These are phyloP conservation scores for Didymosphaeria variabile DNA, from an alignment of 2,329 filamentous ascomycete genomes.

Conservation along the genomic window DNA sequence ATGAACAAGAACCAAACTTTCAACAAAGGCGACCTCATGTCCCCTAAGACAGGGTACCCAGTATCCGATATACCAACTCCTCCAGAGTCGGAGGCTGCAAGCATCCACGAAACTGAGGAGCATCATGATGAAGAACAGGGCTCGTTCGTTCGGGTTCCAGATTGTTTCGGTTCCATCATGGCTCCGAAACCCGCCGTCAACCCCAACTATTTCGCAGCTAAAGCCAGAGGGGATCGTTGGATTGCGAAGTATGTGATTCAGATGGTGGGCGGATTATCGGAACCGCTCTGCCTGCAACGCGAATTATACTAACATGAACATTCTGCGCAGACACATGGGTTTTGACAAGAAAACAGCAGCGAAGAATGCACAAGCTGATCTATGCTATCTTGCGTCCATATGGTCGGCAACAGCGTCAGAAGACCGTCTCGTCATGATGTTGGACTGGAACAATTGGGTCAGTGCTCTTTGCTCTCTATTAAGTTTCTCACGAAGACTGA, in stretches of 20 bases:
- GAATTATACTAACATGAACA: neutral
- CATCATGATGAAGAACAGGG: neutral
- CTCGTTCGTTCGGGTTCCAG: neutral
- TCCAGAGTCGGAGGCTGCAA: conserved; percentile 4
- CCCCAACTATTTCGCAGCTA: conserved; percentile 1
- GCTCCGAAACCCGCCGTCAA: neutral
- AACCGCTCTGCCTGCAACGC: neutral
- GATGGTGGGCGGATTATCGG: neutral
- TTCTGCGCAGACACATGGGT: conserved; percentile 6
- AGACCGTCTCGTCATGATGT: conserved; percentile 10
- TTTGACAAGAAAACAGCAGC: conserved; percentile 1
- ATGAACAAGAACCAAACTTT: neutral
- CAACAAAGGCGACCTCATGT: neutral
- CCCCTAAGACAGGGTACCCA: neutral
- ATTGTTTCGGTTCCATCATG: conserved; percentile 7
- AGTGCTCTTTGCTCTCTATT: neutral
- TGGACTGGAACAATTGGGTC: conserved; percentile 12
- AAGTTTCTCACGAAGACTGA: neutral
- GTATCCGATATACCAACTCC: neutral
- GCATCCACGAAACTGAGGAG: neutral
- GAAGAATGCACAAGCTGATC: conserved; percentile 1
- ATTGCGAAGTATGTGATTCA: neutral
- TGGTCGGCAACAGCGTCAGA: conserved; percentile 9
- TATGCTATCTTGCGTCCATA: conserved; percentile 6
- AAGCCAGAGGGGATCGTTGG: conserved; percentile 4